phyloP scores from a whole-genome alignment of 2,329 filamentous ascomycete species.

The Aspergillus spinulosporus region DNA sequence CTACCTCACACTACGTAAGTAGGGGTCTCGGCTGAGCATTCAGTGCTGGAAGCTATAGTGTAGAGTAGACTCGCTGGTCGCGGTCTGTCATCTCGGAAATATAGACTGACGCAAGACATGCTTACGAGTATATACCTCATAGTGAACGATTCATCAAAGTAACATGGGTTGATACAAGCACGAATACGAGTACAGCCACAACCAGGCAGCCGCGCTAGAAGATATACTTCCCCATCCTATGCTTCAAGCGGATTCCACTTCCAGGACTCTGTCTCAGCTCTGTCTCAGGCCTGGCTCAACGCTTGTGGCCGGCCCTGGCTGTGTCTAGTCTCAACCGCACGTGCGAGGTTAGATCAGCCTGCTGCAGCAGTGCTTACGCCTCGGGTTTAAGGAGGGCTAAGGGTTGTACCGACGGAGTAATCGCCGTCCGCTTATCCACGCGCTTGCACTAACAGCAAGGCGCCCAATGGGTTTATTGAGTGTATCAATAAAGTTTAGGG shows the following conservation, averaged over 20 bases:
- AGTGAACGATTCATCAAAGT: not conserved
- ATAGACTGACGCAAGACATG: too few species aligned
- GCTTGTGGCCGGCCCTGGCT: not conserved
- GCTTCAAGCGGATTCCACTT: not conserved
- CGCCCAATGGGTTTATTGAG: not conserved
- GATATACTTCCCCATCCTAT: not conserved
- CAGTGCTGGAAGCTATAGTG: too few species aligned
- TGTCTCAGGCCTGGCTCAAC: not conserved
- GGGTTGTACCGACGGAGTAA: not conserved
- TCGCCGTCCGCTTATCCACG: not conserved
- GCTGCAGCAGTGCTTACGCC: not conserved
- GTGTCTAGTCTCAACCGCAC: not conserved
- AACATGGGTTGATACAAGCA: not conserved
- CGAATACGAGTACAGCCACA: not conserved
- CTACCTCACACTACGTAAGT: too few species aligned
- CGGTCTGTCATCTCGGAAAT: too few species aligned
- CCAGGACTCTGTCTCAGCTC: not conserved
- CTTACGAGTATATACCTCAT: not conserved
- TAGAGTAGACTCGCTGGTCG: too few species aligned
- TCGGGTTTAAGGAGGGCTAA: not conserved
- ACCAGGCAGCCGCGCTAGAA: conserved; percentile 8
- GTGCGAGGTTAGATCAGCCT: not conserved
- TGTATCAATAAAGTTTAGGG: not conserved
- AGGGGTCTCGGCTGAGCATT: too few species aligned
- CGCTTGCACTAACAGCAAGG: not conserved